Base-by-base conservation (phyloP, 176 grass and related monocot species). In the Hordeum marinum region DNA sequence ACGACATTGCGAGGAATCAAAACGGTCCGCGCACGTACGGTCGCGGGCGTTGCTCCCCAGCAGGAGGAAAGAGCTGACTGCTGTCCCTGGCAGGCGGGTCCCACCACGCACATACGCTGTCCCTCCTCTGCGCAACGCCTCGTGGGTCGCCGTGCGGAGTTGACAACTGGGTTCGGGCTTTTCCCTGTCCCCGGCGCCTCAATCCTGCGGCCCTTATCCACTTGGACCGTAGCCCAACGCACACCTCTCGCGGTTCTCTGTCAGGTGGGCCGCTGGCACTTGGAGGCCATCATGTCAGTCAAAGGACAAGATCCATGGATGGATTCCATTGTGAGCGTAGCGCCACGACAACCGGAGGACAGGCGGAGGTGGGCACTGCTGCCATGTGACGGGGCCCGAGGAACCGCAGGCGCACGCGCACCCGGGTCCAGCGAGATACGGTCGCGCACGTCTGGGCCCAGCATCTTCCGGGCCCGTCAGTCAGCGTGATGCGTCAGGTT, bases 401-500 rank as follows among this genome's bases (percentile, higher is more conserved):
- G 42, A 42, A 10, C 17, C 12, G 69, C 69, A 72, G 40, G 69
- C 24, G 42, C 69, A 72, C 40, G 69, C 69, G 39, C 7, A 72
- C 69, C 69, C 12, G 23, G 69, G 69, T 72, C 69, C 40, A 72
- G 23, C 12, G 3, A 46, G 69, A 72, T 72, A 72, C 40, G 24
- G 71, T 74, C 71, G 24, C 71, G 40, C 41, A 1, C 70, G 0
- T 27, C 12, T 1, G 41, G 70, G 70, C 4, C 70, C 40, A 24
- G 0, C 1, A 1, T 0, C 0, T 0, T 0, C 1, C 3, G 71
- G 71, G 7, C 0, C 24, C 42, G 1, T 8, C 0, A 0, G 42
- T 74, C 71, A 74, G 71, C 3, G 13, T 29, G 13, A 3, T 1
- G 3, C 3, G n/a, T 18, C 71, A 74, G 23, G 13, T 74, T 9